These are phyloP conservation scores for Chaetothyriales sp. DNA, from an alignment of 2,329 filamentous ascomycete genomes.

Conservation along the genomic window DNA sequence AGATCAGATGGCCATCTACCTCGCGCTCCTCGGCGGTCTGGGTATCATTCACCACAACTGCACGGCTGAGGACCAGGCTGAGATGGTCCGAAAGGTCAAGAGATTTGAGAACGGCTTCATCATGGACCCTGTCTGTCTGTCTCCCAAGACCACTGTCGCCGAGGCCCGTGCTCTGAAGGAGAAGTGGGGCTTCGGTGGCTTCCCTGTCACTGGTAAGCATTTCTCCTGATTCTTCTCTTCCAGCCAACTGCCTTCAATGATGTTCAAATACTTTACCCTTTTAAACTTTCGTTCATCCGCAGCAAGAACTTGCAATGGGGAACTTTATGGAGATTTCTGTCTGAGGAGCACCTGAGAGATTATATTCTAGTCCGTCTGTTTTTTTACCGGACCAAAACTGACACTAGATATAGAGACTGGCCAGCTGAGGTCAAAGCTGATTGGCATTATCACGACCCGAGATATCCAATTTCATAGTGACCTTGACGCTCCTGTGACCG, in stretches of 20 bases:
- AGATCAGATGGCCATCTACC: constrained; percentile 98
- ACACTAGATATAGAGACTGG: constrained; percentile 53
- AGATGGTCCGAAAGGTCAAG: constrained; percentile 99
- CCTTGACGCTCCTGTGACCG: constrained; percentile 54
- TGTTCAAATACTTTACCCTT: constrained; percentile 46
- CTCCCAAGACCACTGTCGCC: constrained; percentile 69
- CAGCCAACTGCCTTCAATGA: constrained; percentile 42
- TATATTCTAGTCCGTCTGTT: constrained; percentile 13
- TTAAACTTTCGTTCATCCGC: constrained; percentile 99
- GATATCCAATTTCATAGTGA: constrained; percentile 94
- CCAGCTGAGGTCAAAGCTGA: constrained; percentile 82
- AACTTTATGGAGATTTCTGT: constrained; percentile 59
- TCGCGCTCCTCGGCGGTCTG: constrained; percentile 39
- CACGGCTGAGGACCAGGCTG: constrained; percentile 88
- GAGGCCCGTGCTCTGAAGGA: constrained; percentile 88
- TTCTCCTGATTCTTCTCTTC: constrained; percentile 8
- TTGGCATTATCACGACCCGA: constrained; percentile 94
- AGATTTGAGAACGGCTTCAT: constrained; percentile 99
- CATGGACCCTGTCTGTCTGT: constrained; percentile 83
- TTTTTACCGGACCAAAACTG: constrained; percentile 3
- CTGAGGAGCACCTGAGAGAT: constrained; percentile 26
- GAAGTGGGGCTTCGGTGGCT: constrained; percentile 96
- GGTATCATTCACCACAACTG: constrained; percentile 99
- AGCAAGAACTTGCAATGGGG: constrained; percentile 80
- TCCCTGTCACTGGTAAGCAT: constrained; percentile 89